These are phyloP conservation scores for Jackrogersella multiformis DNA, from an alignment of 495 filamentous ascomycete genomes.

Conservation along the genomic window DNA sequence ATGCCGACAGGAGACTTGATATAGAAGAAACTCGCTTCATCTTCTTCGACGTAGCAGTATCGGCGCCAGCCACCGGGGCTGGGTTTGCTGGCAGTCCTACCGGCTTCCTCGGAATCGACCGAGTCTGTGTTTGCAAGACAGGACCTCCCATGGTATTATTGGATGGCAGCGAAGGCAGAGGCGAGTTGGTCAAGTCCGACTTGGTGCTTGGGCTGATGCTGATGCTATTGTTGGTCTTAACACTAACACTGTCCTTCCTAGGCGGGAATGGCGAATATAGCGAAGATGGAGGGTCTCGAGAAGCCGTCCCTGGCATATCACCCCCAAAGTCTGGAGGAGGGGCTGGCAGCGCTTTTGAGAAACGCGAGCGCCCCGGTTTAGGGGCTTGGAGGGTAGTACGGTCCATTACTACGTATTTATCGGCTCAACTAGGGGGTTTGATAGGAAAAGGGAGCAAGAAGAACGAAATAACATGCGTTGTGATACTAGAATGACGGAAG, in stretches of 20 bases:
- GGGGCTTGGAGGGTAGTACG: slow-evolving; percentile 41
- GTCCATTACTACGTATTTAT: slow-evolving; percentile 39
- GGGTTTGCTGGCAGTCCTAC: slow-evolving; percentile 39
- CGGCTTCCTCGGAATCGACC: slow-evolving; percentile 42
- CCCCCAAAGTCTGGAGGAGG: slow-evolving; percentile 37
- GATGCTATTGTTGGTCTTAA: slow-evolving; percentile 16
- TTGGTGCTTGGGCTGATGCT: slow-evolving; percentile 20
- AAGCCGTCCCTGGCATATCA: slow-evolving; percentile 25
- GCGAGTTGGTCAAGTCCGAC: slow-evolving; percentile 26
- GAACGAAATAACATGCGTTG: slow-evolving; percentile 32
- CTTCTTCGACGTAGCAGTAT: slow-evolving; percentile 32
- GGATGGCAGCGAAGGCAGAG: slow-evolving; percentile 36
- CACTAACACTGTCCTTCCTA: slow-evolving; percentile 39
- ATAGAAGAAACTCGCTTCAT: slow-evolving; percentile 51
- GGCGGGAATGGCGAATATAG: slow-evolving; percentile 39
- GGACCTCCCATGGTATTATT: slow-evolving; percentile 21
- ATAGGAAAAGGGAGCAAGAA: slow-evolving; percentile 25
- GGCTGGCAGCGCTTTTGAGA: slow-evolving; percentile 50
- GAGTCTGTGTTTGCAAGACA: slow-evolving; percentile 26
- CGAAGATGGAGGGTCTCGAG: slow-evolving; percentile 30
- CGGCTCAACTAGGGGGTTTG: slow-evolving; percentile 31
- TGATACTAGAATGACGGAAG: slow-evolving; percentile 33
- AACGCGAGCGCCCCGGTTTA: slow-evolving; percentile 45
- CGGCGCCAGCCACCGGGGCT: slow-evolving; percentile 19
- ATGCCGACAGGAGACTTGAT: slow-evolving; percentile 57